Conservation (phyloP, 2,329 filamentous ascomycete species). For the Neopestalotiopsis sp. region DNA sequence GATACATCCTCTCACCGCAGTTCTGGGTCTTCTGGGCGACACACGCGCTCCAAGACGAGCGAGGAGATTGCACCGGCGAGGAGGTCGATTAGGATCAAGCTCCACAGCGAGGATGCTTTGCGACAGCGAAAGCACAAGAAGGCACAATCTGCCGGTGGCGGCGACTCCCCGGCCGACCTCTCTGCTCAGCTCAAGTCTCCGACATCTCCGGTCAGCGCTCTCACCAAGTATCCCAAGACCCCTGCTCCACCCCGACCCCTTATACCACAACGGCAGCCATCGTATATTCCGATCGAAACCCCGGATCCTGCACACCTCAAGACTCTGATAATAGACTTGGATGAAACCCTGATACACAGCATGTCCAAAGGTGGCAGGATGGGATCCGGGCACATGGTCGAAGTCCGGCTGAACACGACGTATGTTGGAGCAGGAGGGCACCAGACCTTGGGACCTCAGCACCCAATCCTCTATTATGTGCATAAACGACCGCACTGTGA, state of each 20-base stretch:
- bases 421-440: constrained; percentile 70
- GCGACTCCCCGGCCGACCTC: constrained; percentile 53
- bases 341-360: constrained; percentile 97
- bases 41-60: constrained; percentile 68
- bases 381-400: constrained; percentile 98
- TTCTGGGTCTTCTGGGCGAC: constrained; percentile 43
- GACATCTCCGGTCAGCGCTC: constrained; percentile 76
- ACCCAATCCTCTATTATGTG: constrained; percentile 98
- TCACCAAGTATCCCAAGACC: constrained; percentile 90
- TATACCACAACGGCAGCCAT: constrained; percentile 87
- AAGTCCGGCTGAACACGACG: constrained; percentile 84
- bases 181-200: constrained; percentile 91
- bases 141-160: constrained; percentile 54
- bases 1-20: constrained; percentile 33
- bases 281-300: constrained; percentile 72
- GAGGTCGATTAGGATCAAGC: constrained; percentile 88
- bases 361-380: constrained; percentile 96
- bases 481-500: constrained; percentile 98
- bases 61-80: constrained; percentile 73
- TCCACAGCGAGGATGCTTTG: constrained; percentile 77
- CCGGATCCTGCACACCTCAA: constrained; percentile 72
- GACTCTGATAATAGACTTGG: constrained; percentile 92
- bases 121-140: constrained; percentile 75
- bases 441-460: constrained; percentile 77
- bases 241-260: constrained; percentile 88